Evolutionary conservation across 2,329 filamentous ascomycete species (phyloP).

Genomic region (Stagonosporopsis vannaccii): DNA sequence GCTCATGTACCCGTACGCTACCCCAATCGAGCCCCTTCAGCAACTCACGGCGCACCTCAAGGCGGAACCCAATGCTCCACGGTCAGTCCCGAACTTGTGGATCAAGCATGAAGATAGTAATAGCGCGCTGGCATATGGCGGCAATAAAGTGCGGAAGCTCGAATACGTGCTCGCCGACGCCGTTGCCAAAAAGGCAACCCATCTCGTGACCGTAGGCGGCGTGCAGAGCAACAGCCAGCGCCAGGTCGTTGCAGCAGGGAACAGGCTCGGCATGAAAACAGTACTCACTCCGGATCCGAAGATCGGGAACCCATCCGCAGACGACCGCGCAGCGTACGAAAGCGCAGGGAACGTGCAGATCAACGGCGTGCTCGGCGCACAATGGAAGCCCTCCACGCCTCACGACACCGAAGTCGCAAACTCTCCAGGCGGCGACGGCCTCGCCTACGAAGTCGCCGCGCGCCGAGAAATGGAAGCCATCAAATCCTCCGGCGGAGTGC

Average conservation of each 20-base stretch:
- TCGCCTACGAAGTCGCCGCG: slow-evolving; percentile 16
- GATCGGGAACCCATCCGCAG: slow-evolving; percentile 10
- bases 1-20: slow-evolving; percentile 8
- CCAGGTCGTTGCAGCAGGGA: slow-evolving; percentile 10
- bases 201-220: slow-evolving; percentile 15
- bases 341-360: slow-evolving; percentile 15
- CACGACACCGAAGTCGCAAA: background rate
- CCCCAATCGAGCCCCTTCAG: slow-evolving; percentile 5
- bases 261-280: slow-evolving; percentile 11
- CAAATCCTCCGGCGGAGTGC: slow-evolving; percentile 1
- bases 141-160: slow-evolving; percentile 18
- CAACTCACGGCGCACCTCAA: slow-evolving; percentile 10
- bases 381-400: slow-evolving; percentile 11
- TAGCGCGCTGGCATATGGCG: slow-evolving; percentile 16
- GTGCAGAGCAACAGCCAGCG: slow-evolving; percentile 17
- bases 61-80: background rate
- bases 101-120: slow-evolving; percentile 19
- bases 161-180: slow-evolving; percentile 17
- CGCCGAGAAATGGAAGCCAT: slow-evolving; percentile 10
- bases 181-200: slow-evolving; percentile 12
- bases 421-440: slow-evolving; percentile 1
- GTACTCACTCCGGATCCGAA: slow-evolving; percentile 10
- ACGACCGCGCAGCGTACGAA: background rate
- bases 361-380: slow-evolving; percentile 1
- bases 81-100: slow-evolving; percentile 5